phyloP scores from a whole-genome alignment of 495 filamentous ascomycete genomes.

The Lepidopterella palustris region DNA sequence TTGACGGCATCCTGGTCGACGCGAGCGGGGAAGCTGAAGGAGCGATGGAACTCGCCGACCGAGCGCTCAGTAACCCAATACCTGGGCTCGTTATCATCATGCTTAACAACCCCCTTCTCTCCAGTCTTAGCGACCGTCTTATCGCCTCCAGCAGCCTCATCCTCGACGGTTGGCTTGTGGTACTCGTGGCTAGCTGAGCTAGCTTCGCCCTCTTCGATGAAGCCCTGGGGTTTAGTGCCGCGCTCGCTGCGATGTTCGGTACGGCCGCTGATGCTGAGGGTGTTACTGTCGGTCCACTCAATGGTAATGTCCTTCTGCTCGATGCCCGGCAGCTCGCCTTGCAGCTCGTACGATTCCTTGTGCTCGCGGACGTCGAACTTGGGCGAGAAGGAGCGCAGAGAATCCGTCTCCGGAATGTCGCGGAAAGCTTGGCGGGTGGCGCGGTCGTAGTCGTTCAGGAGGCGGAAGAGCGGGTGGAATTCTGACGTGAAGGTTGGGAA shows the following conservation, averaged over 20 bases:
- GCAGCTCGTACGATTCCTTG: constrained; percentile 63
- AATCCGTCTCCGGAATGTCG: constrained; percentile 1
- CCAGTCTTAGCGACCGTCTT: constrained; percentile 12
- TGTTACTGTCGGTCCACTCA: constrained; percentile 77
- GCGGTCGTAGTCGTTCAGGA: constrained; percentile 68
- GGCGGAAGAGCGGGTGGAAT: constrained; percentile 63
- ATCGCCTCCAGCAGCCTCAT: constrained; percentile 42
- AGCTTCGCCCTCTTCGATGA: constrained; percentile 25
- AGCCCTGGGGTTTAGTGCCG: constrained; percentile 37
- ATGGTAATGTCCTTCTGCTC: constrained; percentile 70
- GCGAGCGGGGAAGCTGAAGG: constrained; percentile 67
- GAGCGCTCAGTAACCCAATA: constrained; percentile 80
- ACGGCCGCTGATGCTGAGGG: constrained; percentile 65
- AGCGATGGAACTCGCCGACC: constrained; percentile 71
- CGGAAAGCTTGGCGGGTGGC: constrained; percentile 21
- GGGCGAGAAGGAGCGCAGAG: constrained; percentile 49
- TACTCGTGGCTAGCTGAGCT: constrained; percentile 27
- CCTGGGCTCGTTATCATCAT: constrained; percentile 43
- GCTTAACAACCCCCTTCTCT: constrained; percentile 21
- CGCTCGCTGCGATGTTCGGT: constrained; percentile 44
- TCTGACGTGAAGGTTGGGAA: constrained; percentile 53
- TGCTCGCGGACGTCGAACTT: constrained; percentile 77
- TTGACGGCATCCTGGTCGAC: constrained; percentile 73
- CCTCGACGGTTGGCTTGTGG: constrained; percentile 60
- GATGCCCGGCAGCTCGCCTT: constrained; percentile 83